Base-by-base conservation (phyloP, 225 moss, liverwort and hornwort genomes). In the Asterella californica region DNA sequence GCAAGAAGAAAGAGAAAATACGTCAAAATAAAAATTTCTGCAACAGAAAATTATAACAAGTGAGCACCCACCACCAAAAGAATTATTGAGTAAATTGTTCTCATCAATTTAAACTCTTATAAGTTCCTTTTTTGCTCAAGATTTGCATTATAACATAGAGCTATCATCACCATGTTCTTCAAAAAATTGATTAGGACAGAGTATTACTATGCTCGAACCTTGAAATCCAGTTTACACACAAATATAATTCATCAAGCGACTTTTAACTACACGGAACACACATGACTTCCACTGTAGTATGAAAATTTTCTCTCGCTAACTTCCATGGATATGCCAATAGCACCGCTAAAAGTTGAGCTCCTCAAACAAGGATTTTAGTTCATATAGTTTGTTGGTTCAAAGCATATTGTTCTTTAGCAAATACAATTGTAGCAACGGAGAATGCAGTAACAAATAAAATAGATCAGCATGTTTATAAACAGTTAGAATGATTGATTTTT, bases 221-320 rank as follows among this genome's bases (percentile, higher is more conserved):
- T 83, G 78, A 1, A 87, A 86, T 73, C 90, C 88, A 18, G 88
- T 83, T 46, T 88, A 88, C 76, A 84, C 87, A 6, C 76, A 80
- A 0, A 85, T 78, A 1, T 4, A 4, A 60, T 88, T 86, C 54
- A 82, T 84, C 29, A 80, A 7, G 33, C 80, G 93, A 93, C 77
- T 75, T 79, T 2, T 77, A 78, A 6, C 91, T 91, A 45, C 93
- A 93, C 69, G 93, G 93, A 48, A 91, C 93, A 3, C 93, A 93
- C 87, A 91, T 90, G 6, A 81, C 91, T 15, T 91, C 93, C 9
- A 93, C 91, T 2, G 93, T 89, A 3, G 88, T 82, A 2, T 91
- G 93, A 10, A 86, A 83, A 27, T 81, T 79, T 52, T 91, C 82
- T 2, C 82, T 85, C 55, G 93, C 86, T 0, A 90, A 86, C 74